phyloP scores from a whole-genome alignment of 2,329 filamentous ascomycete genomes.

The Aspergillus quadricinctus region DNA sequence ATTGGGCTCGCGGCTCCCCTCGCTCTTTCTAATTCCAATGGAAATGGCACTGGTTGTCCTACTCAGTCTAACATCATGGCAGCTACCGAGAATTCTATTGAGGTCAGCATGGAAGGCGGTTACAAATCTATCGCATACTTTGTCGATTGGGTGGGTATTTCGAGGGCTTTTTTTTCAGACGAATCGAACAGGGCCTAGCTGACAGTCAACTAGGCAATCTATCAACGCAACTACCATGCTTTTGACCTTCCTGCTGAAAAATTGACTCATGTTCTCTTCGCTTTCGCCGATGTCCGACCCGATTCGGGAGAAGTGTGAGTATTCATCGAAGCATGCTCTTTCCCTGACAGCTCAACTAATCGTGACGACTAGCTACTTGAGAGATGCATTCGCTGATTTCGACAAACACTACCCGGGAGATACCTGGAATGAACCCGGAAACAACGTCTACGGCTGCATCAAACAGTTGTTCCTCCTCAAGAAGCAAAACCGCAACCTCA shows the following conservation, averaged over 20 bases:
- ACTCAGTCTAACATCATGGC: background rate
- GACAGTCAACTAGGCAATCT: slow-evolving; percentile 62
- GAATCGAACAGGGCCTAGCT: background rate
- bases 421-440: slow-evolving; percentile 64
- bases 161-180: background rate
- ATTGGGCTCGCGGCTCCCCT: background rate
- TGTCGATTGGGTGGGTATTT: slow-evolving; percentile 41
- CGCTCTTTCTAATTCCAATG: background rate
- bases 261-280: slow-evolving; percentile 80
- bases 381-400: slow-evolving; percentile 64
- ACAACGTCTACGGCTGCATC: slow-evolving; percentile 69
- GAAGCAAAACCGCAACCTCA: slow-evolving; percentile 69
- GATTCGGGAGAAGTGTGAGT: slow-evolving; percentile 72
- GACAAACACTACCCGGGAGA: slow-evolving; percentile 67
- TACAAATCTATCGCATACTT: slow-evolving; percentile 40
- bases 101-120: slow-evolving; percentile 22
- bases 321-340: background rate
- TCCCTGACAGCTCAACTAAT: slow-evolving; percentile 5
- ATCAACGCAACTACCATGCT: slow-evolving; percentile 74
- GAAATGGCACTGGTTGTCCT: background rate
- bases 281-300: slow-evolving; percentile 79
- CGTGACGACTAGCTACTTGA: slow-evolving; percentile 43
- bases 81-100: slow-evolving; percentile 6
- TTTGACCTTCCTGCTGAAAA: slow-evolving; percentile 75
- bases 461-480: slow-evolving; percentile 76